Evolutionary conservation across 176 grass and related monocot species (phyloP).

Genomic region (Cocos nucifera): DNA sequence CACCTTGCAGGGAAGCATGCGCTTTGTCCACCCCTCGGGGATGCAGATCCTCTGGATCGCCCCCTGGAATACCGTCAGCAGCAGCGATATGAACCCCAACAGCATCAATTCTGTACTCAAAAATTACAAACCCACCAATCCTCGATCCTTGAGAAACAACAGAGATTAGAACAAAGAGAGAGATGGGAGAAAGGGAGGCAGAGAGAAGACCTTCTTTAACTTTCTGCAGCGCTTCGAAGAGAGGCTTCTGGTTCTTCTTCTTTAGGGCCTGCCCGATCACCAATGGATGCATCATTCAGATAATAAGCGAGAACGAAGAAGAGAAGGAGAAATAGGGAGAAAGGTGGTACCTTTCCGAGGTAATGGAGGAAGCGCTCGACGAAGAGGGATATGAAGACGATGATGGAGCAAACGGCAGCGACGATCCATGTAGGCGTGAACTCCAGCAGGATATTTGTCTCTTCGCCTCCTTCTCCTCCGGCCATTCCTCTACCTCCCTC

Average conservation of each 20-base stretch:
- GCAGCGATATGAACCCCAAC: constrained; percentile 84
- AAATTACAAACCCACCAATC: not conserved
- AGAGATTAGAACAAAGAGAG: not conserved
- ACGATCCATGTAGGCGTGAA: constrained; percentile 94
- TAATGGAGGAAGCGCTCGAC: constrained; percentile 67
- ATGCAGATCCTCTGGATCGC: constrained; percentile 68
- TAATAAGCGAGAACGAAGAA: not conserved
- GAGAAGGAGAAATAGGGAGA: not conserved
- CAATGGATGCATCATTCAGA: not conserved
- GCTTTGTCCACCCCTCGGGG: constrained; percentile 33
- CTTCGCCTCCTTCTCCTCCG: not conserved
- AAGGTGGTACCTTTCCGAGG: constrained; percentile 63
- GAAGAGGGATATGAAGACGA: constrained; percentile 62
- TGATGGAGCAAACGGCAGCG: constrained; percentile 61
- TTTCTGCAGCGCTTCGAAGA: constrained; percentile 87
- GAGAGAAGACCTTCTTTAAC: constrained; percentile 67
- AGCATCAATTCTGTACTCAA: constrained; percentile 70
- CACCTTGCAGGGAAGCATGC: constrained; percentile 72
- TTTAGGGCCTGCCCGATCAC: constrained; percentile 37
- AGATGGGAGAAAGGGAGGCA: not conserved
- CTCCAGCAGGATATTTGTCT: constrained; percentile 38
- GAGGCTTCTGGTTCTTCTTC: constrained; percentile 71
- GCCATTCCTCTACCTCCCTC: constrained; percentile 6
- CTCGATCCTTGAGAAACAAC: too few relatives aligned
- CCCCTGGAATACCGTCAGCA: constrained; percentile 79